Evolutionary conservation across 768 basidiomycete genomes (phyloP), one percentile per base, ranked within the genome.

Genomic region (Calocybe gangraenosa): DNA sequence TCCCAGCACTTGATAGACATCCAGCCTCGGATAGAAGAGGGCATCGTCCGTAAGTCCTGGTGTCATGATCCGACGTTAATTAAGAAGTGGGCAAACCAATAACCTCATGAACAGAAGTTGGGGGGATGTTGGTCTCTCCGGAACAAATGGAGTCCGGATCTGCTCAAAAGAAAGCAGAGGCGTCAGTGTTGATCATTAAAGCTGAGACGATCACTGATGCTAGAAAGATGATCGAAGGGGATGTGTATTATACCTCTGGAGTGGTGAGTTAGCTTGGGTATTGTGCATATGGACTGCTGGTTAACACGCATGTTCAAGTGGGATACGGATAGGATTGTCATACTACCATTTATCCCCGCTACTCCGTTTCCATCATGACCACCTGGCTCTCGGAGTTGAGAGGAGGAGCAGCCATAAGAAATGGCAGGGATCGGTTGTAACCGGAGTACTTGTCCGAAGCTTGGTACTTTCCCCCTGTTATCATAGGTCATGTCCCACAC

Each of bases 291-390:
- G 25, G 6, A 28, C 5, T 14, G 31, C 22, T 22, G 18, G 37
- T 44, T 33, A 49, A 5, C 25, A 28, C 5, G 6, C 30, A 19
- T 22, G 23, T 17, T 44, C 22, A 51, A 84, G 81, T 83, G 82
- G 81, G 79, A 84, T 53, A 72, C 66, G 48, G 74, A 79, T 52
- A 76, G 73, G 53, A 46, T 82, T 23, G 62, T 71, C 2, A 75
- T 83, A 43, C 47, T 69, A 28, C 80, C 81, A 7, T 69, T 74
- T 37, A 25, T 69, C n/a, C 57, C 70, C 45, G 69, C 67, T 37
- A 65, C 65, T 15, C 50, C 50, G 8, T 58, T 61, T 33, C 58
- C 59, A 31, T 60, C 38, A 51, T 38, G 25, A 35, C 18, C n/a
- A n/a, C n/a, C n/a, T n/a, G n/a, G n/a, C n/a, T n/a, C 40, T 45